Evolutionary conservation across 495 filamentous ascomycete genomes (phyloP).

Genomic region (Xylaria longipes): DNA sequence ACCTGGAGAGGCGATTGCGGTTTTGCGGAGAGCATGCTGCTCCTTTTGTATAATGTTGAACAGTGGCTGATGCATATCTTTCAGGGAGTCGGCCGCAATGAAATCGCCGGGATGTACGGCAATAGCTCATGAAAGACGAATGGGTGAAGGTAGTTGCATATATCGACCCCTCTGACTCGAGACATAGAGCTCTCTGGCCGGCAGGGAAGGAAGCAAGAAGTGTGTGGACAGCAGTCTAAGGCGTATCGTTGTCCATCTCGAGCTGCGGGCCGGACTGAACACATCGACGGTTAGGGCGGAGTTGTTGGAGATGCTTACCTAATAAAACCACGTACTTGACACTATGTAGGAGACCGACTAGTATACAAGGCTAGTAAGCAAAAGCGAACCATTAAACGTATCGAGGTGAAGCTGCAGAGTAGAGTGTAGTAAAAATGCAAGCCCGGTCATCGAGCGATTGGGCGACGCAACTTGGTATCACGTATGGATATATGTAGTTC

Average conservation of each 20-base stretch:
- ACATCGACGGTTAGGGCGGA: background rate
- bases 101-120: slow-evolving; percentile 45
- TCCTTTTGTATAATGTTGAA: slow-evolving; percentile 75
- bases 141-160: background rate
- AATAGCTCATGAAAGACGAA: background rate
- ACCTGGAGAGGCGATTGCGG: slow-evolving; percentile 80
- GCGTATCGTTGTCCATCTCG: background rate
- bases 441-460: background rate
- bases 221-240: background rate
- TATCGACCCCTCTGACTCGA: background rate
- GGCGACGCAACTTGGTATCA: background rate
- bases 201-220: background rate
- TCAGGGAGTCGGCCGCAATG: slow-evolving; percentile 64
- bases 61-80: slow-evolving; percentile 76
- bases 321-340: background rate
- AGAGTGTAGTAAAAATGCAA: background rate
- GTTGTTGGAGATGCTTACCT: background rate
- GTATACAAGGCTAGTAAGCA: slow-evolving; percentile 4
- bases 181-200: background rate
- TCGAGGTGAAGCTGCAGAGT: background rate
- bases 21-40: slow-evolving; percentile 81
- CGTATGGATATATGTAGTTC: background rate
- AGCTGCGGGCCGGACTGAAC: background rate
- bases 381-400: background rate
- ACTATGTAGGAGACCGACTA: background rate